phyloP scores from a whole-genome alignment of 192 early-diverging fungal genomes.

The Chytriomyces sp. region DNA sequence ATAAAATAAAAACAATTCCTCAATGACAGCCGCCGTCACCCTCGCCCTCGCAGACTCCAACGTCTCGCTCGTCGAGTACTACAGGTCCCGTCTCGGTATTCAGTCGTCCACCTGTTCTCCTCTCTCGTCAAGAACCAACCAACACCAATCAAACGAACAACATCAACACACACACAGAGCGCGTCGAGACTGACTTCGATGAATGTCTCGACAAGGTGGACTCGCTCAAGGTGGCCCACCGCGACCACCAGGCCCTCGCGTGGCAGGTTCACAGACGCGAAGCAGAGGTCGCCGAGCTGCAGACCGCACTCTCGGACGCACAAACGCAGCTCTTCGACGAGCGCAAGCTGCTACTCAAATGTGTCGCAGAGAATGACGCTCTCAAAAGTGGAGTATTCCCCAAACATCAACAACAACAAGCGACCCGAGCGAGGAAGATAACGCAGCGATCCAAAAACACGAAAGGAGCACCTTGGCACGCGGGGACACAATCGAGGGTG shows the following conservation, averaged over 20 bases:
- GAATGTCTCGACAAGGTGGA: slow-evolving; percentile 41
- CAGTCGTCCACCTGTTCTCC: neutral
- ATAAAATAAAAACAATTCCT: neutral
- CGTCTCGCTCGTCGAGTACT: slow-evolving; percentile 29
- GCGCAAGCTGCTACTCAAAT: slow-evolving; percentile 41
- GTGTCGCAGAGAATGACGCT: slow-evolving; percentile 55
- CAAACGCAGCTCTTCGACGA: slow-evolving; percentile 57
- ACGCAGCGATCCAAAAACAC: too few species aligned
- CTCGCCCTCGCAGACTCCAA: slow-evolving; percentile 4
- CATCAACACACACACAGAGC: slow-evolving; percentile 31
- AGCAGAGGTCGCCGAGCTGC: slow-evolving; percentile 51
- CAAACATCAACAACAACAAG: neutral
- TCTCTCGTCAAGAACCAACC: neutral
- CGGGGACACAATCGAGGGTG: too few species aligned
- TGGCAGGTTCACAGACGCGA: slow-evolving; percentile 52
- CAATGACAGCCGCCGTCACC: neutral
- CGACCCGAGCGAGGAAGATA: too few species aligned
- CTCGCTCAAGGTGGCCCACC: slow-evolving; percentile 44
- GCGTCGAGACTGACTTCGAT: slow-evolving; percentile 43
- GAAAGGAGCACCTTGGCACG: too few species aligned
- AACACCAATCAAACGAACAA: neutral
- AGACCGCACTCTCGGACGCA: slow-evolving; percentile 49
- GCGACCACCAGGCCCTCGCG: slow-evolving; percentile 45
- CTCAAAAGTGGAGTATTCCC: slow-evolving; percentile 47
- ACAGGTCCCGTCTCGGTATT: slow-evolving; percentile 31